phyloP scores from a whole-genome alignment of 2,329 filamentous ascomycete species.

The Cephalotrichum gorgonifer region DNA sequence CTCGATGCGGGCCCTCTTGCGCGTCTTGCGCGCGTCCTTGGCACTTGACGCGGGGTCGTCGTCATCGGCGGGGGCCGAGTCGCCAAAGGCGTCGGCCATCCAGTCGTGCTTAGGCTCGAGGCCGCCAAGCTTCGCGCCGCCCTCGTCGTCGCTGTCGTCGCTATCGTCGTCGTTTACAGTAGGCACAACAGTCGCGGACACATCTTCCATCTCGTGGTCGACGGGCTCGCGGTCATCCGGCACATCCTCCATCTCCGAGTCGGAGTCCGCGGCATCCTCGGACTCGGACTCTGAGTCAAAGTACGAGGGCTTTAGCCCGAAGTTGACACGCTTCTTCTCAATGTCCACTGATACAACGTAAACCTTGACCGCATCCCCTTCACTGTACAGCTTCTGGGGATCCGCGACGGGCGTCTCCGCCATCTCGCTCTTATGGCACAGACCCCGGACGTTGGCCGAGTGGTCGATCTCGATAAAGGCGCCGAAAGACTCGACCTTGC shows the following conservation, averaged over 20 bases:
- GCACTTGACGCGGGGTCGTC: constrained; percentile 25
- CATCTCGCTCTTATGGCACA: constrained; percentile 89
- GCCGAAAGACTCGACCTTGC: constrained; percentile 90
- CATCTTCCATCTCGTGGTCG: constrained; percentile 39
- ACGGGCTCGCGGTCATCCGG: constrained; percentile 32
- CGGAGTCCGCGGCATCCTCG: constrained; percentile 36
- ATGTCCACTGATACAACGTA: constrained; percentile 70
- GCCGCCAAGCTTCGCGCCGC: constrained; percentile 22
- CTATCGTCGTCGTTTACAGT: constrained; percentile 15
- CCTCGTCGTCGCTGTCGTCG: constrained; percentile 31
- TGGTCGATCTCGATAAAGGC: constrained; percentile 88
- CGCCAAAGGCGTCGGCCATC: constrained; percentile 60
- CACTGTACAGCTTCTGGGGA: constrained; percentile 79
- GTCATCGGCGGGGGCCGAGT: constrained; percentile 41
- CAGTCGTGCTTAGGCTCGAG: constrained; percentile 64
- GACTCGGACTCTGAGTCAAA: constrained; percentile 39
- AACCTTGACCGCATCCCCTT: constrained; percentile 89
- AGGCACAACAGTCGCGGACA: constrained; percentile 15
- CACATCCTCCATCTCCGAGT: constrained; percentile 32
- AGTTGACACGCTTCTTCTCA: constrained; percentile 69
- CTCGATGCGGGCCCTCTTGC: constrained; percentile 61
- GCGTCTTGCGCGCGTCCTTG: constrained; percentile 62
- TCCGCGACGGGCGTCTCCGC: constrained; percentile 74
- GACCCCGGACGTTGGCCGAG: constrained; percentile 78
- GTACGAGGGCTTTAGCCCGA: constrained; percentile 88